A percentile compares a stretch with the other conserved stretches of the same genome.
phyloP scores from a whole-genome alignment of 2,329 filamentous ascomycete genomes.

The Blastomyces gilchristii region DNA sequence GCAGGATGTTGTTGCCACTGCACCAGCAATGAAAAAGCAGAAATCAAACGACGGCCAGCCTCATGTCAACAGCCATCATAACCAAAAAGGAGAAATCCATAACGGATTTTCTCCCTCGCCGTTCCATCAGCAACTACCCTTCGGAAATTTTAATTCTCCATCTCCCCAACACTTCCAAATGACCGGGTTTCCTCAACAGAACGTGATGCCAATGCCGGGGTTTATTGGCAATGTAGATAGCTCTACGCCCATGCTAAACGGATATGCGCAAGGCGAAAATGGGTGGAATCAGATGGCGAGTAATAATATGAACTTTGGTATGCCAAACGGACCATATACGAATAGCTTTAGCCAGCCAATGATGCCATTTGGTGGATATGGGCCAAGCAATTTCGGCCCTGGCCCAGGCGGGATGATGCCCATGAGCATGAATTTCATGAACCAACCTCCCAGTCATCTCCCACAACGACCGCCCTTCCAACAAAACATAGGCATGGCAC shows the following conservation, averaged over 20 bases:
- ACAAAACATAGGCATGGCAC: slow-evolving; percentile 27
- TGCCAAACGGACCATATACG: slow-evolving; percentile 9
- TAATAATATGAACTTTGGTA: slow-evolving; percentile 29
- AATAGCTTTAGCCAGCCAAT: slow-evolving; percentile 19
- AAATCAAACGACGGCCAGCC: slow-evolving; percentile 32
- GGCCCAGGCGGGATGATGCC: slow-evolving; percentile 22
- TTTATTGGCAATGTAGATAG: slow-evolving; percentile 28
- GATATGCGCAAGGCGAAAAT: slow-evolving; percentile 25
- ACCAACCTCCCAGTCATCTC: slow-evolving; percentile 22
- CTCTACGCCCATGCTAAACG: slow-evolving; percentile 28
- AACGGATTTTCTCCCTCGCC: slow-evolving; percentile 17
- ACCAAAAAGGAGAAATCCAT: slow-evolving; percentile 10
- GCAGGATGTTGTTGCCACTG: slow-evolving; percentile 33
- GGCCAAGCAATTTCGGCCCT: slow-evolving; percentile 27
- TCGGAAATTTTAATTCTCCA: slow-evolving; percentile 25
- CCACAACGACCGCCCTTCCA: slow-evolving; percentile 25
- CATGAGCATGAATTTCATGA: slow-evolving; percentile 32
- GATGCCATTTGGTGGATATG: slow-evolving; percentile 25
- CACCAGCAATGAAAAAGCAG: slow-evolving; percentile 33
- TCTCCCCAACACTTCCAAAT: slow-evolving; percentile 23
- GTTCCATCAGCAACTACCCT: slow-evolving; percentile 30
- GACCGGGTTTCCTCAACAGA: slow-evolving; percentile 28
- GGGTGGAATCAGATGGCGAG: slow-evolving; percentile 39
- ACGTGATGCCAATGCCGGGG: slow-evolving; percentile 26
- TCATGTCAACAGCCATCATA: background rate